Conservation (phyloP, 352 stramenopile genomes). For the Phytophthora fragariae region DNA sequence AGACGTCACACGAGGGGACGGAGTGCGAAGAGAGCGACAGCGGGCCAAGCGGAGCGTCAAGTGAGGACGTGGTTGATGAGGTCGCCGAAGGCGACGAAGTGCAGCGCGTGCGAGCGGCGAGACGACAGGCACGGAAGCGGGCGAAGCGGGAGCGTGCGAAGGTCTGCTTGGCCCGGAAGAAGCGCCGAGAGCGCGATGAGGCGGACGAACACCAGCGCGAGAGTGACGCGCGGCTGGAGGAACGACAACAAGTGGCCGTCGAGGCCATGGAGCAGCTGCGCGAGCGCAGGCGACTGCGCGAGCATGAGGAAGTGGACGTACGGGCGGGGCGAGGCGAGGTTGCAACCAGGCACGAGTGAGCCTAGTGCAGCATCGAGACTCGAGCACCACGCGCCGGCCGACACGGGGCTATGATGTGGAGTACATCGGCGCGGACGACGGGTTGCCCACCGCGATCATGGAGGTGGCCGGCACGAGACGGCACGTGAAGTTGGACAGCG, state of each 20-base stretch:
- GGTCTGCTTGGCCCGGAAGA: too few species aligned
- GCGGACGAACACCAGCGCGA: background rate
- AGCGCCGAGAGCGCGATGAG: background rate
- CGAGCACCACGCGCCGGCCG: background rate
- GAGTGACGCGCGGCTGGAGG: background rate
- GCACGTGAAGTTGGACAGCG: slow-evolving; percentile 11
- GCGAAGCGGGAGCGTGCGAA: too few species aligned
- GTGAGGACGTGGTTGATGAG: background rate
- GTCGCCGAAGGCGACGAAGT: background rate
- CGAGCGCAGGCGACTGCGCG: too few species aligned
- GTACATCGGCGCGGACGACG: slow-evolving; percentile 1
- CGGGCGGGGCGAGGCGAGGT: too few species aligned
- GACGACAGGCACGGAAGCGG: too few species aligned
- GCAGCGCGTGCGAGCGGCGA: background rate
- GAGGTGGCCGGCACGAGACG: background rate
- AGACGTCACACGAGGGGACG: too few species aligned
- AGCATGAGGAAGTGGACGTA: too few species aligned
- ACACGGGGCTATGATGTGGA: background rate
- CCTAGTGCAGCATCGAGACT: background rate
- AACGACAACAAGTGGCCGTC: too few species aligned
- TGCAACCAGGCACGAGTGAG: background rate
- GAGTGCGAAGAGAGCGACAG: too few species aligned
- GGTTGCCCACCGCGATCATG: background rate
- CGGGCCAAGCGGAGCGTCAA: background rate
- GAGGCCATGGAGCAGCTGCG: too few species aligned